phyloP scores from a whole-genome alignment of 2,329 filamentous ascomycete genomes.

The Fusarium temperatum region DNA sequence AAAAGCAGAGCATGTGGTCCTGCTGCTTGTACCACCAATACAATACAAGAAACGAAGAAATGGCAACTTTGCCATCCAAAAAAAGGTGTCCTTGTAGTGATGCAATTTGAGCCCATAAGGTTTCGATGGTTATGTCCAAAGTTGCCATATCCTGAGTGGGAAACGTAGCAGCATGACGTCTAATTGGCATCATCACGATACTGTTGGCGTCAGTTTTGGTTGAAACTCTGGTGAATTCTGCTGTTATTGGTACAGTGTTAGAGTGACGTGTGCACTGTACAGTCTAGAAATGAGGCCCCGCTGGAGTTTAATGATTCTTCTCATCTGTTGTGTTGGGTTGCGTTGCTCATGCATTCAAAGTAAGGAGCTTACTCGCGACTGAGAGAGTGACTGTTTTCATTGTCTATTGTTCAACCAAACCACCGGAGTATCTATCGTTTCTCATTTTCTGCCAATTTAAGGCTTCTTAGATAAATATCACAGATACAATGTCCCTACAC shows the following conservation, averaged over 20 bases:
- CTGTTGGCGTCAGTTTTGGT: not conserved
- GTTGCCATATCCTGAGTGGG: not conserved
- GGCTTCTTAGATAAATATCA: not conserved
- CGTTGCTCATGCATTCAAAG: slow-evolving; percentile 15
- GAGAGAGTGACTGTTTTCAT: not conserved
- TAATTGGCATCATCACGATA: slow-evolving; percentile 22
- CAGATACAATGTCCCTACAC: slow-evolving; percentile 26
- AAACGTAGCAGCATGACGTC: slow-evolving; percentile 5
- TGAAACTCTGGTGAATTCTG: not conserved
- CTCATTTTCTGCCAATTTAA: not conserved
- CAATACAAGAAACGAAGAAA: slow-evolving; percentile 31
- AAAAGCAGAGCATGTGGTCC: slow-evolving; percentile 39
- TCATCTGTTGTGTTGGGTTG: not conserved
- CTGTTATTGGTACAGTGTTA: slow-evolving; percentile 30
- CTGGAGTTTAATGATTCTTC: slow-evolving; percentile 34
- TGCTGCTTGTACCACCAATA: slow-evolving; percentile 47
- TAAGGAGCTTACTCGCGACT: slow-evolving; percentile 28
- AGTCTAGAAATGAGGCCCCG: slow-evolving; percentile 34
- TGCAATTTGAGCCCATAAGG: not conserved
- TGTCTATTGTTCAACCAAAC: no score
- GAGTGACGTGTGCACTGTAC: slow-evolving; percentile 28
- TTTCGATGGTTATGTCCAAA: not conserved
- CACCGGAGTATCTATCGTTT: no score
- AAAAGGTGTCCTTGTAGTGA: not conserved
- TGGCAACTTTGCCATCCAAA: slow-evolving; percentile 19